Conservation (phyloP, 2,329 filamentous ascomycete genomes). For the Sphaerulina populicola region DNA sequence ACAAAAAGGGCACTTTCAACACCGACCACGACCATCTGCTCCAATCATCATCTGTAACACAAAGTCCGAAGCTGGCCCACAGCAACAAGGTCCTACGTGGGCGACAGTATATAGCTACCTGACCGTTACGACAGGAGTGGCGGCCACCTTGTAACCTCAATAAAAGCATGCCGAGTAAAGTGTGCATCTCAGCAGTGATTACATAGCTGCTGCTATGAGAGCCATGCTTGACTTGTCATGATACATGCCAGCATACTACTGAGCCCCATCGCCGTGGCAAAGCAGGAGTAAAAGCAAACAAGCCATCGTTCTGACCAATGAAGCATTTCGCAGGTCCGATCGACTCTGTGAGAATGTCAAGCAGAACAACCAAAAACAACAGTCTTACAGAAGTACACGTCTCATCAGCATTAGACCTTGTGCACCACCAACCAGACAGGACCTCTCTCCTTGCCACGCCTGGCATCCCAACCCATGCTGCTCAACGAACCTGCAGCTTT, state of each 20-base stretch:
- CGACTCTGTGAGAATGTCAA: not conserved
- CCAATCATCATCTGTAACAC: not conserved
- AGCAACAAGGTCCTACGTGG: not conserved
- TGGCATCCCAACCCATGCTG: slow-evolving; percentile 30
- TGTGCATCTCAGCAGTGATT: not conserved
- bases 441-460: slow-evolving; percentile 25
- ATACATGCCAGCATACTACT: not conserved
- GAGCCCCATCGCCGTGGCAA: not conserved
- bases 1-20: not conserved
- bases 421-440: slow-evolving; percentile 34
- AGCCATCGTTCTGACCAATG: not conserved
- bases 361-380: not conserved
- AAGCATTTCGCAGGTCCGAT: too few species aligned
- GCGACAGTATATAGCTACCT: not conserved
- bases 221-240: not conserved
- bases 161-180: not conserved
- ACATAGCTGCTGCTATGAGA: not conserved
- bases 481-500: slow-evolving; percentile 25
- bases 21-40: too few species aligned
- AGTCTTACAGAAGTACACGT: not conserved
- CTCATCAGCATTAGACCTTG: slow-evolving; percentile 18
- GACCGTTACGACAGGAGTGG: not conserved
- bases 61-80: not conserved
- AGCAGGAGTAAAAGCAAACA: not conserved
- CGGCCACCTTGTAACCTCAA: not conserved